These are phyloP conservation scores for Ampelocalamus luodianensis DNA, from an alignment of 176 grass and related monocot genomes.

Conservation along the genomic window DNA sequence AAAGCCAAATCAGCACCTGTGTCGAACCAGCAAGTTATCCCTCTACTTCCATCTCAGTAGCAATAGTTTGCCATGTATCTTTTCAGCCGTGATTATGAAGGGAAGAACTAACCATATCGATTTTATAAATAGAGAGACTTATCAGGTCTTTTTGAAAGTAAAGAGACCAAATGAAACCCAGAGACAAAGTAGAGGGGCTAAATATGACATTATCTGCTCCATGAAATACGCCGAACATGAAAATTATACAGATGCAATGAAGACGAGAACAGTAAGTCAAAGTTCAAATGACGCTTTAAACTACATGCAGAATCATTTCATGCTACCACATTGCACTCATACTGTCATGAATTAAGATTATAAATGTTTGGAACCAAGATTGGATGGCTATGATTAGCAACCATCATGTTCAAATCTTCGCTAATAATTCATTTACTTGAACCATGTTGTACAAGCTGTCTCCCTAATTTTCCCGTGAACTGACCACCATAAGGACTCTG, in stretches of 20 bases:
- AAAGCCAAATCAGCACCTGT: neutral
- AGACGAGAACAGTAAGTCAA: constrained; percentile 28
- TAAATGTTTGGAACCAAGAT: constrained; percentile 39
- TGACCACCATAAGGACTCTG: constrained; percentile 68
- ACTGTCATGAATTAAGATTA: constrained; percentile 39
- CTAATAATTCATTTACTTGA: constrained; percentile 49
- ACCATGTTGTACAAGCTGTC: constrained; percentile 52
- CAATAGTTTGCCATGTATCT: constrained; percentile 29
- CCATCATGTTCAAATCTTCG: constrained; percentile 43
- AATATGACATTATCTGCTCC: constrained; percentile 9
- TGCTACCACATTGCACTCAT: constrained; percentile 39
- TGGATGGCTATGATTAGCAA: constrained; percentile 35
- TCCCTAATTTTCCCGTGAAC: constrained; percentile 56
- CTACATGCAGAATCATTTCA: constrained; percentile 43
- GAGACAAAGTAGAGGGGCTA: constrained; percentile 6
- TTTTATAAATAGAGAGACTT: constrained; percentile 18
- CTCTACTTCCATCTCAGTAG: constrained; percentile 21
- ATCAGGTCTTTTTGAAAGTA: constrained; percentile 13
- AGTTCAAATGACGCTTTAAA: constrained; percentile 38
- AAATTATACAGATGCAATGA: constrained; percentile 31
- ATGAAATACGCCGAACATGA: constrained; percentile 37
- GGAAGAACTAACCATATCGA: constrained; percentile 6
- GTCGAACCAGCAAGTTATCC: neutral
- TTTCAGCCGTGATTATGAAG: neutral
- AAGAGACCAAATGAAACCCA: constrained; percentile 5